Conservation (phyloP, 352 stramenopile species). For the Ophiocytium majus region DNA sequence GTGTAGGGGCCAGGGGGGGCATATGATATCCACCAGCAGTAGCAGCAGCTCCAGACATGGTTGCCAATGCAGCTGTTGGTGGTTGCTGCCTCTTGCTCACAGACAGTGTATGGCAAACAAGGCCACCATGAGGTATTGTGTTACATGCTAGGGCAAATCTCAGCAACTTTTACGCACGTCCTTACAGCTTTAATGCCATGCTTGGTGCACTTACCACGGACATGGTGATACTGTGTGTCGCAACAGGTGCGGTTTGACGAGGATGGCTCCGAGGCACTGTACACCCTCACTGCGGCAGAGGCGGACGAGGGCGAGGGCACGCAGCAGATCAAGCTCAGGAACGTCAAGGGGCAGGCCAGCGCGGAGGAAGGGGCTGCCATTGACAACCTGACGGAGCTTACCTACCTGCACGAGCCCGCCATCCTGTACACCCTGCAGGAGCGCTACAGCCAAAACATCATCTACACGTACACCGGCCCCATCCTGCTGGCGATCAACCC, state of each 20-base stretch:
- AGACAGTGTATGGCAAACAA: too few species aligned
- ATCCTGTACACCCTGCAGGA: slow-evolving; percentile 55
- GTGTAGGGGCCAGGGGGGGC: too few species aligned
- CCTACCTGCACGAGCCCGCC: slow-evolving; percentile 54
- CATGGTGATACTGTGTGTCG: too few species aligned
- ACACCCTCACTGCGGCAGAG: slow-evolving; percentile 49
- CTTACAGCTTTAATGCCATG: too few species aligned
- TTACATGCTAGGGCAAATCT: too few species aligned
- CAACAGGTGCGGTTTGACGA: slow-evolving; percentile 27
- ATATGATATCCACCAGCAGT: too few species aligned
- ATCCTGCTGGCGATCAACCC: slow-evolving; percentile 58
- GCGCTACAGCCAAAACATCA: slow-evolving; percentile 50
- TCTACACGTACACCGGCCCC: slow-evolving; percentile 57
- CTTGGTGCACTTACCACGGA: too few species aligned
- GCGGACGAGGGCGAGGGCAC: slow-evolving; percentile 53
- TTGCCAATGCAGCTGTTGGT: too few species aligned
- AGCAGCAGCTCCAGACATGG: too few species aligned
- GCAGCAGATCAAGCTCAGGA: slow-evolving; percentile 51
- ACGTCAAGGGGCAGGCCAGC: slow-evolving; percentile 54
- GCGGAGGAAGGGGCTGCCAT: slow-evolving; percentile 36
- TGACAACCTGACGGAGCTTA: slow-evolving; percentile 55
- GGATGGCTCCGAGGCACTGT: slow-evolving; percentile 31
- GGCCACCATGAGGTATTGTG: too few species aligned
- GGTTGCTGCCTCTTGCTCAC: too few species aligned
- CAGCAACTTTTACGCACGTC: too few species aligned